Evolutionary conservation across 257 asterid species (phyloP).

Genomic region (Paraleonurus japonicus): DNA sequence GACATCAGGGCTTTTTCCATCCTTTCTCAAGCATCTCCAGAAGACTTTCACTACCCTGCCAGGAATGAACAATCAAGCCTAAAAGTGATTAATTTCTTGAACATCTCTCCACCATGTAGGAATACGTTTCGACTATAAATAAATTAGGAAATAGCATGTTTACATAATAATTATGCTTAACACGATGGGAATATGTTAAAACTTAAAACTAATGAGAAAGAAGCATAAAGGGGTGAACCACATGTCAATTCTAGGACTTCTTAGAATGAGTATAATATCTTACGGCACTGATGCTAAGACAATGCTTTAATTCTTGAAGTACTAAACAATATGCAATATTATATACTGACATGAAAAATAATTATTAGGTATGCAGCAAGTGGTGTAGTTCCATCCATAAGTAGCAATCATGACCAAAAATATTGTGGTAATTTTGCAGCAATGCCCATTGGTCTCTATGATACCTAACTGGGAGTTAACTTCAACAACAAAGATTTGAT

Average conservation of each 20-base stretch:
- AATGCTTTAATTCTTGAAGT: constrained; percentile 4
- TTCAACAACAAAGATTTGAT: not conserved
- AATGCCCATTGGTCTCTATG: not conserved
- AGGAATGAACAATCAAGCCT: constrained; percentile 21
- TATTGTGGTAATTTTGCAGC: not conserved
- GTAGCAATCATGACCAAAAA: not conserved
- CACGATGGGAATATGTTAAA: too few species aligned
- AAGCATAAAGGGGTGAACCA: too few species aligned
- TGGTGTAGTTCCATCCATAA: not conserved
- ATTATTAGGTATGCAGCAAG: not conserved
- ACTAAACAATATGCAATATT: not conserved
- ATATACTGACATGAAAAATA: constrained; percentile 1
- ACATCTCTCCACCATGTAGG: not conserved
- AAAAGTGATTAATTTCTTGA: constrained; percentile 19
- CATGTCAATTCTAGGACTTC: too few species aligned
- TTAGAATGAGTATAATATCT: constrained; percentile 2
- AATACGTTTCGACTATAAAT: not conserved
- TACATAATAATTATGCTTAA: not conserved
- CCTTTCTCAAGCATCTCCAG: constrained; percentile 72
- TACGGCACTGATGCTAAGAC: not conserved
- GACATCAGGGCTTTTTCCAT: constrained; percentile 66
- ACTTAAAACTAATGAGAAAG: too few species aligned
- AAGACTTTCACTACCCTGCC: constrained; percentile 79
- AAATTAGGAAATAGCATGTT: not conserved
- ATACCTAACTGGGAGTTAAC: not conserved